Evolutionary conservation across 2,329 filamentous ascomycete species (phyloP), one percentile per base, ranked within the genome.

Genomic region (Cercospora berteroae): DNA sequence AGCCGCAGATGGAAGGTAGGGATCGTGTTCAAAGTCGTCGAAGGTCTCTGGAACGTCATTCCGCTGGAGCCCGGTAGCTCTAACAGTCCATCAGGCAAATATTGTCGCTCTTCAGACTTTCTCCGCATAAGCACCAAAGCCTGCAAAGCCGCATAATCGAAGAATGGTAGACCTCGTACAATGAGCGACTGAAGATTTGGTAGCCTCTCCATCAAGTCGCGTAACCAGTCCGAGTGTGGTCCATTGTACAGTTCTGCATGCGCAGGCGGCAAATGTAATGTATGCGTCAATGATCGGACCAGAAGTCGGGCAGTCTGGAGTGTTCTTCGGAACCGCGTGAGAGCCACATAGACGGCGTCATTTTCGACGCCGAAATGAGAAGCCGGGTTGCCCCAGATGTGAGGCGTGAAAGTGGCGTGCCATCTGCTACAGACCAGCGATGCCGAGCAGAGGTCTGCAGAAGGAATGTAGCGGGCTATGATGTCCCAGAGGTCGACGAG

Each of bases 381-480:
- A 0, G 87, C 86, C 20, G 87, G 87, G 72, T 86, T 84, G 16
- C 87, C 87, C 87, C 87, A 89, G 1, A 89, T 80, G 69, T 85
- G 83, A 2, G 85, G 85, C 62, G 83, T 81, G 70, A 88, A 88
- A n/a, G 84, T 83, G 29, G 78, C 73, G 72, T 88, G 85, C 86
- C 87, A 88, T 79, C 80, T 79, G 63, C 79, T 83, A 71, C 83
- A 87, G 8, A 88, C 86, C 29, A 88, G 77, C 5, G 84, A 83
- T 7, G 82, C 83, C 25, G 85, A 81, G 69, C 84, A 88, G 5
- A 89, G 80, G 66, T 87, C 84, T 31, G 81, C 80, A 2, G 86
- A 87, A 1, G 82, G 80, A 5, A 88, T 82, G 70, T 87, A 88
- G 16, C 78, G 81, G 8, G 87, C 86, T 63, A 88, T 80, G 42